These are phyloP conservation scores for Sarocladiaceae sp. DNA, from an alignment of 2,329 filamentous ascomycete species.

Conservation along the genomic window DNA sequence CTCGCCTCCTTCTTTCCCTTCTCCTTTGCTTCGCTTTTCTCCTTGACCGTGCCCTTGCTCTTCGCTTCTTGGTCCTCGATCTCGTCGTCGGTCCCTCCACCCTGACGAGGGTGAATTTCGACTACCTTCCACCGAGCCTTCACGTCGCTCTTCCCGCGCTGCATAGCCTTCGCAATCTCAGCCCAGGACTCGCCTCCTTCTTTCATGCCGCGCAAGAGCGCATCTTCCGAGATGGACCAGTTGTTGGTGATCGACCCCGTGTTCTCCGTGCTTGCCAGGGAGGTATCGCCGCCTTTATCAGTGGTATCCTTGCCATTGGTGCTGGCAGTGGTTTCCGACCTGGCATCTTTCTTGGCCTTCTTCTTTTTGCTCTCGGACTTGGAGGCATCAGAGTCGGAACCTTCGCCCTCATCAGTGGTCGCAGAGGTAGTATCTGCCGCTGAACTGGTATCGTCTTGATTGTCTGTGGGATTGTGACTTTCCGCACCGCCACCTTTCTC, in stretches of 20 bases:
- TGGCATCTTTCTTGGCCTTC: conserved; percentile 4
- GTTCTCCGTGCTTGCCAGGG: background rate
- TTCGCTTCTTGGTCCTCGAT: conserved; percentile 6
- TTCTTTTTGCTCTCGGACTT: background rate
- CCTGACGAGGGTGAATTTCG: conserved; percentile 15
- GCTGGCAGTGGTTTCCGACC: background rate
- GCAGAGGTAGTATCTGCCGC: no score
- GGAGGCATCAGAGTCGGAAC: no score
- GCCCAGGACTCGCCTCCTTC: conserved; percentile 23
- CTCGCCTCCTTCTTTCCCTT: background rate
- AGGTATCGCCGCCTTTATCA: background rate
- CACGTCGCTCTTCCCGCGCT: conserved; percentile 22
- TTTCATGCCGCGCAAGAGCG: conserved; percentile 28
- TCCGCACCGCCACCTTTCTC: no score
- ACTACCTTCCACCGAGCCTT: conserved; percentile 27
- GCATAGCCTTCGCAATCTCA: conserved; percentile 22
- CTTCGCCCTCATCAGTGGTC: no score
- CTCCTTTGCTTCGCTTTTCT: conserved; percentile 9
- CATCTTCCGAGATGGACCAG: conserved; percentile 31
- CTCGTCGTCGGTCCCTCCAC: conserved; percentile 5
- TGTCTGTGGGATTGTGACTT: background rate
- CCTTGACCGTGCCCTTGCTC: conserved; percentile 5
- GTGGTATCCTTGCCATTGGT: background rate
- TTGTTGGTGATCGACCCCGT: background rate
- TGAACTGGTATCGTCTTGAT: no score